phyloP scores from a whole-genome alignment of 2,329 filamentous ascomycete genomes.

The Botrytis tulipae region DNA sequence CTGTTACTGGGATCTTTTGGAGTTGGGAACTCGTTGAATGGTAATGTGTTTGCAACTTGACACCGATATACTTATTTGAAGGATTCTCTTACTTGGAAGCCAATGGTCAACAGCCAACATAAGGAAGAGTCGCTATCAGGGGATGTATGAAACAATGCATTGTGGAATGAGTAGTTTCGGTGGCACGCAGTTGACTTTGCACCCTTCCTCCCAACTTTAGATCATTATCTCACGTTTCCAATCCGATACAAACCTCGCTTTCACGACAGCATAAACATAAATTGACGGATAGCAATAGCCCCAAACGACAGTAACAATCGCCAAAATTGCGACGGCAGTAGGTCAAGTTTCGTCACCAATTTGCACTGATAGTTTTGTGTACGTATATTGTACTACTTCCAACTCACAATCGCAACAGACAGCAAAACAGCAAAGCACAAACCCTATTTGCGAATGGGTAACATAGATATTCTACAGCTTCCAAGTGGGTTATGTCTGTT shows the following conservation, averaged over 20 bases:
- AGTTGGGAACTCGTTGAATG: not conserved
- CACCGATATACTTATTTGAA: not conserved
- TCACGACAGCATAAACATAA: not conserved
- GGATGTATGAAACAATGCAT: not conserved
- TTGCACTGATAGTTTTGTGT: not conserved
- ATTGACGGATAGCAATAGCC: not conserved
- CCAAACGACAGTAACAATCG: not conserved
- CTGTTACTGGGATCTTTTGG: not conserved
- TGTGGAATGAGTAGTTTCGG: not conserved
- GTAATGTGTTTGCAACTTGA: not conserved
- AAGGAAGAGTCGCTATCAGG: not conserved
- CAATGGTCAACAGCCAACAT: too few species aligned
- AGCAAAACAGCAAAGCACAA: not conserved
- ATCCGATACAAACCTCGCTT: not conserved
- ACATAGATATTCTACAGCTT: not conserved
- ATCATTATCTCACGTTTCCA: not conserved
- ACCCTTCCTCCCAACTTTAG: not conserved
- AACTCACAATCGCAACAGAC: not conserved
- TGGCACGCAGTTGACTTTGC: not conserved
- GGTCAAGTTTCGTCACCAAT: not conserved
- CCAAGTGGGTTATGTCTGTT: not conserved
- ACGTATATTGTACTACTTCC: not conserved
- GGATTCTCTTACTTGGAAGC: not conserved
- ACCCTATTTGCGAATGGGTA: not conserved
- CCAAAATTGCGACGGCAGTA: not conserved